Evolutionary conservation across 805 yeast species (phyloP), one percentile per base, ranked within the genome.

Genomic region (Sugiyamaella smithiae): DNA sequence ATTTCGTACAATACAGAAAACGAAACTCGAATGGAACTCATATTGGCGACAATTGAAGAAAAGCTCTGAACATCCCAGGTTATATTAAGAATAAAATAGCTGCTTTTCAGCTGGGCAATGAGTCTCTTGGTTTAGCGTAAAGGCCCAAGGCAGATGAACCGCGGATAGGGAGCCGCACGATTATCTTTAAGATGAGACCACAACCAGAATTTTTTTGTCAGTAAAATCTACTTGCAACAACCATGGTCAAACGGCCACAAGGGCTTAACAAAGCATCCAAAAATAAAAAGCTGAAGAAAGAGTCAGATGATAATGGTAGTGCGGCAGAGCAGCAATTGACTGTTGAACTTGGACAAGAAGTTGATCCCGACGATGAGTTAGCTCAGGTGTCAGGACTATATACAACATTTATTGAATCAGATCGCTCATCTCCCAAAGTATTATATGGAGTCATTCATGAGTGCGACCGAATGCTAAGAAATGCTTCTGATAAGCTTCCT

Each of bases 381-480:
- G 81, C 81, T 5, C 96, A 88, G 64, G 67, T 90, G 51, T 70
- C 67, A 50, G 95, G 85, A 1, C 68, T 90, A 35, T 88, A 90
- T 85, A 67, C 71, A 12, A 81, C 87, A 2, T 87, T 79, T 66
- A 58, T 68, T 36, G 55, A 54, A n/a, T 46, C 48, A 1, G 50
- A 48, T 14, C 44, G 46, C 12, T 43, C 14, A 4, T 40, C 45
- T 19, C 64, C 66, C 14, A 57, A 57, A 16, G 45, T 69, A 8
- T 60, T 69, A 16, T 57, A 89, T 59, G 97, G 97, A 20, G 75
- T 90, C 3, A 77, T 91, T n/a, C 96, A 90, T 59, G 97, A 91
- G 63, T 85, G 96, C 69, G 97, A 91, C 60, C 69, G 95, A 43
- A 64, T 88, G 28, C 71, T 89, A 55, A 55, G 69, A 22, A 57